phyloP scores from a whole-genome alignment of 257 asterid species.

The Solanum arcanum region DNA sequence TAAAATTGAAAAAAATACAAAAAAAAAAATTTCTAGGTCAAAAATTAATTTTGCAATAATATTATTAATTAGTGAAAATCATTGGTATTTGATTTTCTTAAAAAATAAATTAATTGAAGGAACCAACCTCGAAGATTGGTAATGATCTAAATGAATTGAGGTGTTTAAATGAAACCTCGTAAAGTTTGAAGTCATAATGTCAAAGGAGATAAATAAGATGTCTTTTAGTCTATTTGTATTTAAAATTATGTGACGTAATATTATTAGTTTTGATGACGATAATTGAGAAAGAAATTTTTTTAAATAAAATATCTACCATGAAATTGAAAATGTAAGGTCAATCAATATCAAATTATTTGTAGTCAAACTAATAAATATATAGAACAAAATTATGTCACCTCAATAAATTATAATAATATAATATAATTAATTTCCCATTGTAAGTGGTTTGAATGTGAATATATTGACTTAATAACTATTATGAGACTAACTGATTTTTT shows the following conservation, averaged over 20 bases:
- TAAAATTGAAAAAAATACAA: too few relatives aligned
- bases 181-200: not conserved
- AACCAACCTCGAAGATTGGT: too few relatives aligned
- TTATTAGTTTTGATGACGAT: not conserved
- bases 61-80: not conserved
- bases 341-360: too few relatives aligned
- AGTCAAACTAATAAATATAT: not conserved
- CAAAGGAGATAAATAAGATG: not conserved
- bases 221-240: too few relatives aligned
- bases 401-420: too few relatives aligned
- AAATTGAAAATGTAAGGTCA: not conserved
- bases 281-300: too few relatives aligned
- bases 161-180: not conserved
- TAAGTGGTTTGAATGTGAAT: not conserved
- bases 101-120: too few relatives aligned
- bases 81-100: not conserved
- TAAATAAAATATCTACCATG: not conserved
- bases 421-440: not conserved
- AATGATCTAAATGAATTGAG: not conserved
- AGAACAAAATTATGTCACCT: not conserved
- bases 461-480: not conserved
- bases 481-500: too few relatives aligned
- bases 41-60: not conserved
- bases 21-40: not conserved
- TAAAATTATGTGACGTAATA: not conserved